These are phyloP conservation scores for Polychytrium aggregatum DNA, from an alignment of 192 early-diverging fungal genomes.

Conservation along the genomic window DNA sequence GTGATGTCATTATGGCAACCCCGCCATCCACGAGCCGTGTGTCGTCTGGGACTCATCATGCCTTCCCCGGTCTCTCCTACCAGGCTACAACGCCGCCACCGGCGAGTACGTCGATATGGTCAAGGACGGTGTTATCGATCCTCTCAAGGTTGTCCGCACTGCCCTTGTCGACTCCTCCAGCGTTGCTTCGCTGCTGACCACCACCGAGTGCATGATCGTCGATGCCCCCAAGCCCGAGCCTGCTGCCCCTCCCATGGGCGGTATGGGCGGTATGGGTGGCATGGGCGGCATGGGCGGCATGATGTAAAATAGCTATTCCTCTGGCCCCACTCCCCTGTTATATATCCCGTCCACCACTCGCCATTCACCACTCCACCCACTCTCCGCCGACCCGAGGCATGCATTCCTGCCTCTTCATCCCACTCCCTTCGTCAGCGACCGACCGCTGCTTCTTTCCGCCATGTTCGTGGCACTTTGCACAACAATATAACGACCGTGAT, in stretches of 20 bases:
- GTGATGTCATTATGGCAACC: no score
- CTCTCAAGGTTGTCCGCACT: constrained; percentile 98
- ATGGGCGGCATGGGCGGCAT: constrained; percentile 61
- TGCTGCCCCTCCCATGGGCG: constrained; percentile 41
- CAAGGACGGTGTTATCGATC: constrained; percentile 93
- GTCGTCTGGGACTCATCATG: neutral
- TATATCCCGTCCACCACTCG: no score
- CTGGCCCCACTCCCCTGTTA: no score
- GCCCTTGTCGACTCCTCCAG: constrained; percentile 93
- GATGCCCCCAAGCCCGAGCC: constrained; percentile 77
- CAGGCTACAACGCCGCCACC: constrained; percentile 79
- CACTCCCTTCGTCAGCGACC: no score
- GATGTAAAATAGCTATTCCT: no score
- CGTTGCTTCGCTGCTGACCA: constrained; percentile 94
- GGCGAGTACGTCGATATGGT: constrained; percentile 96
- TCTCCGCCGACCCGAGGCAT: no score
- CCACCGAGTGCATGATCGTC: constrained; percentile 96
- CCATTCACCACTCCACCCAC: no score
- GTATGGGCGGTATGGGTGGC: constrained; percentile 58
- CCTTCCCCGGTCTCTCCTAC: neutral
- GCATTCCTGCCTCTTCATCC: no score
- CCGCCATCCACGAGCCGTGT: neutral
- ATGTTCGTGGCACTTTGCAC: no score
- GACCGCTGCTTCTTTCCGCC: no score
- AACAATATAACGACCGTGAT: no score